These are phyloP conservation scores for Yamadazyma laniorum DNA, from an alignment of 805 yeast genomes.

Conservation along the genomic window DNA sequence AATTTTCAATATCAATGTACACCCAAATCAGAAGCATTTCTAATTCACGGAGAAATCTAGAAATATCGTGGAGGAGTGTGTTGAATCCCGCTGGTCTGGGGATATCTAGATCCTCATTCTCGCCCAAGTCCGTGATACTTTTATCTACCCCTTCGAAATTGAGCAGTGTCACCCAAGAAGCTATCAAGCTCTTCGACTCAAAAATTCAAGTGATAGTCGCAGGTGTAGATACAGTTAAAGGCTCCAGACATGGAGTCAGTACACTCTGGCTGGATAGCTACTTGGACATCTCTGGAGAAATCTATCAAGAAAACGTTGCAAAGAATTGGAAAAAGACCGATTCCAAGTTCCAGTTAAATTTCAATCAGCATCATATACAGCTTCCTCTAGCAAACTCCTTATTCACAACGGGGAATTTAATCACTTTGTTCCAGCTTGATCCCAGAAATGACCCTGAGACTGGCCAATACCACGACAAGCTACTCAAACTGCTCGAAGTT, in stretches of 20 bases:
- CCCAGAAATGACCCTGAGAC: slow-evolving; percentile 8
- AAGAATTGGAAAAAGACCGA: slow-evolving; percentile 39
- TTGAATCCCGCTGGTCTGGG: slow-evolving; percentile 1
- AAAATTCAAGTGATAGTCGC: slow-evolving; percentile 39
- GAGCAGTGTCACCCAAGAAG: slow-evolving; percentile 27
- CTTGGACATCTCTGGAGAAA: slow-evolving; percentile 16
- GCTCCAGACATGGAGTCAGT: slow-evolving; percentile 33
- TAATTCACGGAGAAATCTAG: not conserved
- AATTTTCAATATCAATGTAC: not conserved
- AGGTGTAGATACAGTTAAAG: slow-evolving; percentile 38
- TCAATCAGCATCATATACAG: slow-evolving; percentile 14
- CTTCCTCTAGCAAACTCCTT: slow-evolving; percentile 39
- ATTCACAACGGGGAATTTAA: slow-evolving; percentile 32
- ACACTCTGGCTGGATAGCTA: slow-evolving; percentile 38
- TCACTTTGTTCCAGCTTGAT: slow-evolving; percentile 37
- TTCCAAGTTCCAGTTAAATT: slow-evolving; percentile 20
- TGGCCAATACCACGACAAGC: slow-evolving; percentile 2
- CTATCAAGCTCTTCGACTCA: slow-evolving; percentile 25
- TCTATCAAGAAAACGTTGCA: slow-evolving; percentile 20
- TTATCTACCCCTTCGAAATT: slow-evolving; percentile 37
- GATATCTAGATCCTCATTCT: slow-evolving; percentile 9
- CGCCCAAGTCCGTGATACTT: slow-evolving; percentile 30
- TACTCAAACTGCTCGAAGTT: slow-evolving; percentile 6
- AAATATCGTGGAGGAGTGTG: not conserved
- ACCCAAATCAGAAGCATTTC: not conserved